Percentiles rank a stretch among this genome's conserved stretches.
Evolutionary conservation across 768 basidiomycete genomes (phyloP).

Genomic region (Psilocybe tampanensis): DNA sequence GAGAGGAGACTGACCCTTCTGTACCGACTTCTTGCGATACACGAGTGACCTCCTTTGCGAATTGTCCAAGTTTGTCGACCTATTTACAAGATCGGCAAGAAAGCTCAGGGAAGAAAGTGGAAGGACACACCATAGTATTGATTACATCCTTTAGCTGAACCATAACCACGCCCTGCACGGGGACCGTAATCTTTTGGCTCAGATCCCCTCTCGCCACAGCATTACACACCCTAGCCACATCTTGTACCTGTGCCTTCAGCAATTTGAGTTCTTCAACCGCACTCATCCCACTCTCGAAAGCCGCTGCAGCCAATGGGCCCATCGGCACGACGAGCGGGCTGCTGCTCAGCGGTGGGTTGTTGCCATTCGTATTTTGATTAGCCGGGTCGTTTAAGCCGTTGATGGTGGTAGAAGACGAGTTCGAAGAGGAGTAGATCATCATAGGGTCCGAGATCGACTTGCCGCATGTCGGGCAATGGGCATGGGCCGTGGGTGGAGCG

Average conservation of each 20-base stretch:
- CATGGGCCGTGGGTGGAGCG: constrained; percentile 47
- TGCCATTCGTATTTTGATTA: constrained; percentile 16
- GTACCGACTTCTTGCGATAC: constrained; percentile 85
- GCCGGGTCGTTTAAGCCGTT: not conserved
- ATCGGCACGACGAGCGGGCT: constrained; percentile 54
- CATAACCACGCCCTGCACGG: constrained; percentile 80
- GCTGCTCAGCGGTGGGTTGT: constrained; percentile 48
- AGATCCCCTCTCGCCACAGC: constrained; percentile 78
- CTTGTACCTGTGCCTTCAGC: constrained; percentile 83
- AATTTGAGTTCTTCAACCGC: constrained; percentile 78
- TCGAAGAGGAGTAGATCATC: constrained; percentile 29
- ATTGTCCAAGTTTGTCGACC: constrained; percentile 71
- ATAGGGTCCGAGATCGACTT: constrained; percentile 47
- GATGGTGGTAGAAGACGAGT: too few species aligned
- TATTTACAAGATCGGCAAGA: constrained; percentile 5
- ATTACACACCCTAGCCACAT: constrained; percentile 80
- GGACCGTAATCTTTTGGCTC: constrained; percentile 78
- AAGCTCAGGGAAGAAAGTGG: not conserved
- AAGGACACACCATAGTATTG: constrained; percentile 53
- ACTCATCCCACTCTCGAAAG: constrained; percentile 66
- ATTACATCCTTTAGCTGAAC: constrained; percentile 80
- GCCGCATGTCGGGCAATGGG: constrained; percentile 59
- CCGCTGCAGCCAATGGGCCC: constrained; percentile 62
- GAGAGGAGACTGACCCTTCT: constrained; percentile 51
- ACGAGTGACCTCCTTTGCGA: constrained; percentile 90